Conservation (phyloP, 169 alveolate genomes). For the Cryptosporidium parvum region DNA sequence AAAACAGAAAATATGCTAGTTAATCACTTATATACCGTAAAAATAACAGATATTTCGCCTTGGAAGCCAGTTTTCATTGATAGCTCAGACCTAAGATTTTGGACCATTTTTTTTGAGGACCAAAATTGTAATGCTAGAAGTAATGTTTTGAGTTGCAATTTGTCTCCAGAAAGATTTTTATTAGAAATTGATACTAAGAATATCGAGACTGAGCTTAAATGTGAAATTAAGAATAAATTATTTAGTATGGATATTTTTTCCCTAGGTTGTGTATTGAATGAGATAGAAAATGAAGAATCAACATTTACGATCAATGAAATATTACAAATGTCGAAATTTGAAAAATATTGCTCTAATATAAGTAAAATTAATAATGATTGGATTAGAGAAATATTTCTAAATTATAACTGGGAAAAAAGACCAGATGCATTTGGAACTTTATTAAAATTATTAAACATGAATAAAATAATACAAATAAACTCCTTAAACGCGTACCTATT, state of each 20-base stretch:
- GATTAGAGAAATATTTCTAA: conserved; percentile 14
- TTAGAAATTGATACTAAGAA: background rate
- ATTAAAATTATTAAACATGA: conserved; percentile 19
- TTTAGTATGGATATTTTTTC: conserved; percentile 64
- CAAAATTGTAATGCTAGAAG: background rate
- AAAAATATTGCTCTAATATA: background rate
- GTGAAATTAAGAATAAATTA: background rate
- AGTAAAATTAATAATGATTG: background rate
- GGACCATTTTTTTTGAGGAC: conserved; percentile 68
- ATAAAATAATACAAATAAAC: background rate
- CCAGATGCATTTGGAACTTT: conserved; percentile 2
- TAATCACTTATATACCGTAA: conserved; percentile 70
- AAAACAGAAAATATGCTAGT: conserved; percentile 78
- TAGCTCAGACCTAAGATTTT: conserved; percentile 30
- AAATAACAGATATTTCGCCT: conserved; percentile 79
- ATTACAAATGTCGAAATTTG: background rate
- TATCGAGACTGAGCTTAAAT: background rate
- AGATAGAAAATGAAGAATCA: conserved; percentile 28
- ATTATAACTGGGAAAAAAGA: background rate
- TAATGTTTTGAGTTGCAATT: conserved; percentile 16
- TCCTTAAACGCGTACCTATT: conserved; percentile 6
- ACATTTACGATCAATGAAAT: conserved; percentile 44
- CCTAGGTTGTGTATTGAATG: conserved; percentile 39
- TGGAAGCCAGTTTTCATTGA: conserved; percentile 70
- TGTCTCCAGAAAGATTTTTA: conserved; percentile 63